Evolutionary conservation across 345 rosid species (phyloP), one percentile per base, ranked within the genome.

Genomic region (Excoecaria agallocha): DNA sequence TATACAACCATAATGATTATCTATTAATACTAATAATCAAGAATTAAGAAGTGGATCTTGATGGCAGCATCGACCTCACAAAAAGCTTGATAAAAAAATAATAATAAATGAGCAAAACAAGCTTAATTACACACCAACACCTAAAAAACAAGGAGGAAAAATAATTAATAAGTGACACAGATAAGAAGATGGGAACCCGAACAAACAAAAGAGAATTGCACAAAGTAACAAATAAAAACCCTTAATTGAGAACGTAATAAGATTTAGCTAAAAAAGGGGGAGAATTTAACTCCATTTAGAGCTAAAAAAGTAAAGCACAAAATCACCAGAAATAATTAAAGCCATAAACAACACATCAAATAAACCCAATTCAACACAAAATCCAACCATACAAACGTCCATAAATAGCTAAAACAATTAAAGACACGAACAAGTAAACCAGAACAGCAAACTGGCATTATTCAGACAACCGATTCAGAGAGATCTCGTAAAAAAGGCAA

Each of bases 401-500:
- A 57, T 17, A 64, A 68, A 35, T 52, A 59, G 73, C 69, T 45
- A 25, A 76, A 73, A 24, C 22, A 74, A 49, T 17, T 54, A 43
- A 72, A 55, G 9, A 17, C 12, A 51, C 63, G 74, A 57, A 3
- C 16, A 25, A 49, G 59, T 49, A 15, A 57, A 72, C 10, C 16
- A 69, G n/a, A 59, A 67, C n/a, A 65, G 55, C 25, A 49, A 55
- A 25, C 13, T 66, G 10, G 49, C 67, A 71, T 68, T 63, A 78
- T 68, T 79, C 57, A 67, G 51, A 39, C 48, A 77, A 50, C 12
- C 15, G 35, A 73, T 65, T 49, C 37, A n/a, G 22, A 58, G 46
- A 75, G 76, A 82, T 84, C 81, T 77, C 66, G 74, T 37, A 64
- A 46, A 7, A 11, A 30, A 48, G 48, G 11, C 11, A 71, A 65